Evolutionary conservation across 306 rosid genomes (phyloP).

Genomic region (Rubus idaeus): DNA sequence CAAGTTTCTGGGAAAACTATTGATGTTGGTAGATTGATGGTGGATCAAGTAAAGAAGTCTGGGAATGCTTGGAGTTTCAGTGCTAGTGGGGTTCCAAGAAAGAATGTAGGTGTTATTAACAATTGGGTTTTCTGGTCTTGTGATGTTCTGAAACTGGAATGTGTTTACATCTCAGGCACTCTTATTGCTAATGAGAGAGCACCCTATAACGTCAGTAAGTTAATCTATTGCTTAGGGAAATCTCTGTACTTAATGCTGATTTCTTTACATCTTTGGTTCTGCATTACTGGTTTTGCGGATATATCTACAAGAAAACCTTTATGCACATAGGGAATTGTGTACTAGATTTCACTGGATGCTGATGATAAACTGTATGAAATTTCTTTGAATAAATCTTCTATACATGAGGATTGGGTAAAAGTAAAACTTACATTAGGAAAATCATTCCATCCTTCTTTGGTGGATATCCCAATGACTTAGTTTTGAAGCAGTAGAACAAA

Average conservation of each 20-base stretch:
- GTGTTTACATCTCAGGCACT: background rate
- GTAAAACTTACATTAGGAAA: background rate
- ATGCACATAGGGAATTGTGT: background rate
- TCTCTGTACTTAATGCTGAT: background rate
- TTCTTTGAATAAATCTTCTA: background rate
- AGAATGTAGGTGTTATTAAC: background rate
- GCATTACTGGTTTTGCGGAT: background rate
- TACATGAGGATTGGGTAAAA: background rate
- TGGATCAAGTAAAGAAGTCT: background rate
- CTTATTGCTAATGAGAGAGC: background rate
- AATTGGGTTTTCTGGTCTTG: background rate
- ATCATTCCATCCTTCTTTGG: background rate
- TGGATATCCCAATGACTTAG: background rate
- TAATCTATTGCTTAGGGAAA: background rate
- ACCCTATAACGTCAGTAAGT: background rate
- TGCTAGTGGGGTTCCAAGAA: background rate
- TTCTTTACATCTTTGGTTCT: background rate
- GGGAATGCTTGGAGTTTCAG: background rate
- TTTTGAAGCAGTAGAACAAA: background rate
- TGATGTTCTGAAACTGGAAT: background rate
- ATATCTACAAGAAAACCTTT: background rate
- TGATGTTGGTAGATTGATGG: background rate
- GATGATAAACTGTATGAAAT: background rate
- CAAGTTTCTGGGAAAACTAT: background rate
- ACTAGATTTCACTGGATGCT: background rate